Base-by-base conservation (phyloP, 2,329 filamentous ascomycete genomes). In the Fusarium chlamydosporum region DNA sequence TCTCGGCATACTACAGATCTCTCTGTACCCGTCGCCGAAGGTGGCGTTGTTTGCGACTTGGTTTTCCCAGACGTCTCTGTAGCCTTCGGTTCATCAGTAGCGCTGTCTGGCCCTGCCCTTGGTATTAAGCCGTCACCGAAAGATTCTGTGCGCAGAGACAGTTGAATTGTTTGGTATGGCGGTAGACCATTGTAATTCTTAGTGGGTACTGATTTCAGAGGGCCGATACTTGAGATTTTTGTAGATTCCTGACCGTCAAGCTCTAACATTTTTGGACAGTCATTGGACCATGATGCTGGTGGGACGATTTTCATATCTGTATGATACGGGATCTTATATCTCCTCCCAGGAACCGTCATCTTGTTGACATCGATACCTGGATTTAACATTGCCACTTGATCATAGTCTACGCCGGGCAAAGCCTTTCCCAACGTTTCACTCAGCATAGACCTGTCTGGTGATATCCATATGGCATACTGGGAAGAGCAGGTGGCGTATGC, bases 261-360 rank as follows among this genome's bases (percentile, higher is more conserved):
- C 41, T 55, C 31, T 31, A 55, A 37, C 20, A 31, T 55, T 35
- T 20, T 55, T n/a, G 51, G 51, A 4, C 51, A 55, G 23, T 45
- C 31, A 20, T 29, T 40, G 27, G 51, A 55, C 51, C 51, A 46
- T 23, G 40, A 34, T 5, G 51, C 51, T 27, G 51, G 31, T 34
- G 51, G 51, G 45, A 45, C 41, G 31, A 55, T 16, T 27, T 20
- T 31, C 41, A 55, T 55, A 37, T 37, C 12, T 9, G 23, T 31
- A 29, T 37, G 31, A 26, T 55, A 55, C 7, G 51, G 51, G 20
- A 55, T 37, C 51, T 55, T 55, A 33, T 45, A 55, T 46, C 29
- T 31, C 33, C 16, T 45, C 20, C 51, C 51, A 29, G 51, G 51
- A 35, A 35, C 33, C 10, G 42, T 31, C 42, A 26, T 29, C 41